A percentile compares a stretch with the other conserved stretches of the same genome.
These are phyloP conservation scores for Penicillium samsonianum DNA, from an alignment of 495 filamentous ascomycete genomes.

Conservation along the genomic window DNA sequence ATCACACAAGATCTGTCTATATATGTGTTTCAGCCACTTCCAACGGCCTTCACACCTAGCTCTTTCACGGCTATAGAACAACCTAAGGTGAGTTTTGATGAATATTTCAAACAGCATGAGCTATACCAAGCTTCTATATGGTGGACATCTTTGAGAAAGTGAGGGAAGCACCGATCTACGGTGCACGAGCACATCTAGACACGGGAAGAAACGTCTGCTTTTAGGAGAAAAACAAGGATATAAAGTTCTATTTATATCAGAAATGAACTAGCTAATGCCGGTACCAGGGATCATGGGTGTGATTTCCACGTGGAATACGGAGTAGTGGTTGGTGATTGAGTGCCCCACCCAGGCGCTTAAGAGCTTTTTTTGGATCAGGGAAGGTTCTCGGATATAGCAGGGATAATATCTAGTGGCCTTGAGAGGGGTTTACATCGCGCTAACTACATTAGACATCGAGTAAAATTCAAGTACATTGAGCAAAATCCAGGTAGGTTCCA, in stretches of 20 bases:
- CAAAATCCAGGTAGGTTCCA: background rate
- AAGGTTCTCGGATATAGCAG: background rate
- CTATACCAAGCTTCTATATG: no score
- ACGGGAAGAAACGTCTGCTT: no score
- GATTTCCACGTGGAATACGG: background rate
- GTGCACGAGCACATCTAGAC: no score
- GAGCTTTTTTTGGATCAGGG: background rate
- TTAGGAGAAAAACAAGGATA: background rate
- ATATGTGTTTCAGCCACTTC: background rate
- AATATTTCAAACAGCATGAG: background rate
- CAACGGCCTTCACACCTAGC: background rate
- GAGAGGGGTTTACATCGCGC: background rate
- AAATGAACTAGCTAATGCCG: background rate
- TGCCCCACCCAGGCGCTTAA: constrained; percentile 5
- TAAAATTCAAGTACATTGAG: background rate
- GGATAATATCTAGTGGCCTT: background rate
- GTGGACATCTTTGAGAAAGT: no score
- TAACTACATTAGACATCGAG: background rate
- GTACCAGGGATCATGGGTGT: background rate
- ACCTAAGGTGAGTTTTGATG: background rate
- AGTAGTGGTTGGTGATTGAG: background rate
- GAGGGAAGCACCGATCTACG: no score
- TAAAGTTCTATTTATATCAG: background rate
- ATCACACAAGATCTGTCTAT: background rate
- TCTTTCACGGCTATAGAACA: background rate